A percentile compares a stretch with the other conserved stretches of the same genome.
phyloP scores from a whole-genome alignment of 768 basidiomycete species.

The Trametes punicea region DNA sequence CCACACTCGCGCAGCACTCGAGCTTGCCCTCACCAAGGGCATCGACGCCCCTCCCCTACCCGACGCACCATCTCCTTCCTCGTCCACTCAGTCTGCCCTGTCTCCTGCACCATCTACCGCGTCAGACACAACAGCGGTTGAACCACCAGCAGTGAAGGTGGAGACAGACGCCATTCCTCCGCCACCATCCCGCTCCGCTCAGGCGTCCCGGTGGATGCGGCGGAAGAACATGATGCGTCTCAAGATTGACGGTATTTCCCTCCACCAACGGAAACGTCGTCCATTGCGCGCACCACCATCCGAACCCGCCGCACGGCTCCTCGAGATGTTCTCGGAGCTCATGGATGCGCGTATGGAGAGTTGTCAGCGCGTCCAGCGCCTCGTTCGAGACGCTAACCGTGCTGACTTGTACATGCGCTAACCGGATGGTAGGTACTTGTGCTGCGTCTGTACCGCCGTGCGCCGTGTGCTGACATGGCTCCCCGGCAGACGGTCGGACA shows the following conservation, averaged over 20 bases:
- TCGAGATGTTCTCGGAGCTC: constrained; percentile 69
- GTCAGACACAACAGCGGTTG: constrained; percentile 16
- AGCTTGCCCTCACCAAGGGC: constrained; percentile 41
- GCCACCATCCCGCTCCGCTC: constrained; percentile 14
- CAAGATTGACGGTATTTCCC: constrained; percentile 42
- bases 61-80: constrained; percentile 17
- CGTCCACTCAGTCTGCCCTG: constrained; percentile 15
- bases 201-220: constrained; percentile 47
- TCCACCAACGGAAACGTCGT: constrained; percentile 30
- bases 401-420: constrained; percentile 20
- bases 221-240: constrained; percentile 61
- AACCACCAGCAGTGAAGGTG: constrained; percentile 27
- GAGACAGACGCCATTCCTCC: constrained; percentile 30
- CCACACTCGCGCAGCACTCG: constrained; percentile 58
- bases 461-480: constrained; percentile 13
- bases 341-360: constrained; percentile 75
- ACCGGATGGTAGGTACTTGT: constrained; percentile 7
- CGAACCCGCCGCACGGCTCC: constrained; percentile 49
- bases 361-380: constrained; percentile 60
- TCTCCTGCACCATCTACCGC: constrained; percentile 24
- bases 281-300: constrained; percentile 26
- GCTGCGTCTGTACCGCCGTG: not conserved
- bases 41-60: constrained; percentile 27
- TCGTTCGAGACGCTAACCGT: constrained; percentile 38
- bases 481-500: constrained; percentile 12